A percentile compares a stretch with the other conserved stretches of the same genome.
phyloP scores from a whole-genome alignment of 2,329 filamentous ascomycete genomes.

The Tolypocladium album region DNA sequence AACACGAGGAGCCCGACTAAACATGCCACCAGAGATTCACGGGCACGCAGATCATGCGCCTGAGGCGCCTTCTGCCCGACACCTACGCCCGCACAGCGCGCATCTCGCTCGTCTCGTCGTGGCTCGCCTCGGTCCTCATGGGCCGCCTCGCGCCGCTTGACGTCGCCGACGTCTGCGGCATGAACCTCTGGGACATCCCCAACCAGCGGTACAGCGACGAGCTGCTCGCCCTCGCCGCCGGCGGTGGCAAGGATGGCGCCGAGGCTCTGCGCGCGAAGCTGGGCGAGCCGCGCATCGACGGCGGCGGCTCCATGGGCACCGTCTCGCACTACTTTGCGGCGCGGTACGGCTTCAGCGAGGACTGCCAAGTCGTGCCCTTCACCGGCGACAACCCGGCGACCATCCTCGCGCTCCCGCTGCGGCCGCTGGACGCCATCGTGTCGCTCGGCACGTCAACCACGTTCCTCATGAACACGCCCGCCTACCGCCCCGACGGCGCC shows the following conservation, averaged over 20 bases:
- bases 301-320: slow-evolving; percentile 64
- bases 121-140: slow-evolving; percentile 82
- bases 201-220: slow-evolving; percentile 61
- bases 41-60: slow-evolving; percentile 89
- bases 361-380: slow-evolving; percentile 73
- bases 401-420: slow-evolving; percentile 80
- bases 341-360: slow-evolving; percentile 64
- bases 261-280: slow-evolving; percentile 64
- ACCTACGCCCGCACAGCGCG: slow-evolving; percentile 72
- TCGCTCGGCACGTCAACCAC: slow-evolving; percentile 92
- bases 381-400: slow-evolving; percentile 96
- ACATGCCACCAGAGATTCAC: slow-evolving; percentile 65
- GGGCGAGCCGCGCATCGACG: slow-evolving; percentile 69
- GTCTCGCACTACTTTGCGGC: slow-evolving; percentile 70
- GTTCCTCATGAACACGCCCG: slow-evolving; percentile 93
- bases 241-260: slow-evolving; percentile 38
- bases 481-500: slow-evolving; percentile 77
- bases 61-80: slow-evolving; percentile 67
- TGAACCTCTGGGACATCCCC: slow-evolving; percentile 91
- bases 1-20: neutral
- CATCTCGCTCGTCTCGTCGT: slow-evolving; percentile 92
- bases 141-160: slow-evolving; percentile 82
- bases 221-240: slow-evolving; percentile 66
- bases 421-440: slow-evolving; percentile 84
- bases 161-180: slow-evolving; percentile 88